Percentiles rank a stretch among this genome's conserved stretches.
Evolutionary conservation across 352 stramenopile genomes (phyloP).

Genomic region (Globisporangium heterothallicum): DNA sequence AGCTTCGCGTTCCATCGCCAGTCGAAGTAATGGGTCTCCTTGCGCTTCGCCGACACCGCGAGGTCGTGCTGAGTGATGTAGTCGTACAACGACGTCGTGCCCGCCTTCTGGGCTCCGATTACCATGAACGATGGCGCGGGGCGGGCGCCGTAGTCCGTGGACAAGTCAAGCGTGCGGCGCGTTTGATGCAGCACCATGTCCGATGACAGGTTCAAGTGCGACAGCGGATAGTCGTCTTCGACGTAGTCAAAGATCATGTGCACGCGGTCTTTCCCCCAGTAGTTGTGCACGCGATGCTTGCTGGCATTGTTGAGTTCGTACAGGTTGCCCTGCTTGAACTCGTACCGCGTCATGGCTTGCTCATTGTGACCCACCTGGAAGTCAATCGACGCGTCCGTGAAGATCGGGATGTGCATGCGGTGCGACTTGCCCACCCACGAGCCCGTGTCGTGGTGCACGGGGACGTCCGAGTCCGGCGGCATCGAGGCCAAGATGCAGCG

Average conservation of each 20-base stretch:
- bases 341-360: constrained; percentile 83
- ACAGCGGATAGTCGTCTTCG: constrained; percentile 65
- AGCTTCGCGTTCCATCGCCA: constrained; percentile 93
- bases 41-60: constrained; percentile 84
- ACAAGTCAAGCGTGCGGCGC: constrained; percentile 91
- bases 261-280: constrained; percentile 86
- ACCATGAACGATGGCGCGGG: constrained; percentile 91
- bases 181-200: constrained; percentile 95
- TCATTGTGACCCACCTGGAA: constrained; percentile 85
- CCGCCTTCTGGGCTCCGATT: constrained; percentile 94
- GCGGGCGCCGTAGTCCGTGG: constrained; percentile 69
- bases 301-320: constrained; percentile 99
- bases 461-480: constrained; percentile 93
- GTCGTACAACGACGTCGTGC: constrained; percentile 96
- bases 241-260: constrained; percentile 99
- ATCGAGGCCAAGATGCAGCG: constrained; percentile 95
- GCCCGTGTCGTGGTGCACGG: constrained; percentile 96
- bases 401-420: constrained; percentile 95
- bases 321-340: constrained; percentile 91
- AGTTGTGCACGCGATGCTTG: constrained; percentile 94
- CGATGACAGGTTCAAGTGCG: constrained; percentile 67
- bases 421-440: constrained; percentile 95
- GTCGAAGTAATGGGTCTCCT: constrained; percentile 98
- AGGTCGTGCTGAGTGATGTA: constrained; percentile 97
- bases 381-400: constrained; percentile 79